A percentile compares a stretch with the other conserved stretches of the same genome.
Conservation (phyloP, 768 basidiomycete species). For the Hysterangium stoloniferum region DNA sequence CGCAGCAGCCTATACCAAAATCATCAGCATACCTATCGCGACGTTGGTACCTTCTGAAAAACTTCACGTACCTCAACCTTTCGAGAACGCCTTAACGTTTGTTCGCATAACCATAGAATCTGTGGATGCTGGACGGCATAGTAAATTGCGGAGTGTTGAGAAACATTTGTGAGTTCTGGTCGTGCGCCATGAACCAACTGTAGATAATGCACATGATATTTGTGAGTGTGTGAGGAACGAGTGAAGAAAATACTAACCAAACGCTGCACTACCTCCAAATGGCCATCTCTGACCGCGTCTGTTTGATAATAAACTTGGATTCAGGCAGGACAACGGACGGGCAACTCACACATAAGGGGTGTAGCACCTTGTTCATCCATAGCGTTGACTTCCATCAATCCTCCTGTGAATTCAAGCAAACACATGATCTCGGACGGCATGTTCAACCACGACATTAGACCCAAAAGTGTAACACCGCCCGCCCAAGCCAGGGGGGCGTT, state of each 20-base stretch:
- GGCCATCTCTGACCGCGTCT: constrained; percentile 76
- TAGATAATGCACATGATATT: background rate
- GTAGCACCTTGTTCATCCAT: constrained; percentile 72
- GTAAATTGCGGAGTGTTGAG: constrained; percentile 65
- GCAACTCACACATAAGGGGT: constrained; percentile 71
- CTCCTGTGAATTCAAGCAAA: constrained; percentile 55
- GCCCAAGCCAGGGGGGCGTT: constrained; percentile 60
- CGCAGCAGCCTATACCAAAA: too few relatives aligned
- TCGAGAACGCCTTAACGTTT: constrained; percentile 52
- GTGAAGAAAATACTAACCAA: constrained; percentile 39
- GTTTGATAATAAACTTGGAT: constrained; percentile 10
- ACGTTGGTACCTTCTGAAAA: background rate
- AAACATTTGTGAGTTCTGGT: constrained; percentile 64
- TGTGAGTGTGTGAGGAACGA: too few relatives aligned
- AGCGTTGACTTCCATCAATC: constrained; percentile 62
- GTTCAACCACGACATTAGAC: constrained; percentile 75
- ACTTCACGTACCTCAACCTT: constrained; percentile 45
- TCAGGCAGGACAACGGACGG: constrained; percentile 12
- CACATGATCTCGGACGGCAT: constrained; percentile 49
- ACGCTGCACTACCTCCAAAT: constrained; percentile 54
- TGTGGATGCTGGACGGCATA: constrained; percentile 55
- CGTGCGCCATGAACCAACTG: constrained; percentile 65
- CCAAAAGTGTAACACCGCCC: constrained; percentile 67
- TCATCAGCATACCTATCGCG: background rate
- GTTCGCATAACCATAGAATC: constrained; percentile 66